A percentile compares a stretch with the other conserved stretches of the same genome.
Evolutionary conservation across 2,329 filamentous ascomycete species (phyloP).

Genomic region (Aureobasidium zeae): DNA sequence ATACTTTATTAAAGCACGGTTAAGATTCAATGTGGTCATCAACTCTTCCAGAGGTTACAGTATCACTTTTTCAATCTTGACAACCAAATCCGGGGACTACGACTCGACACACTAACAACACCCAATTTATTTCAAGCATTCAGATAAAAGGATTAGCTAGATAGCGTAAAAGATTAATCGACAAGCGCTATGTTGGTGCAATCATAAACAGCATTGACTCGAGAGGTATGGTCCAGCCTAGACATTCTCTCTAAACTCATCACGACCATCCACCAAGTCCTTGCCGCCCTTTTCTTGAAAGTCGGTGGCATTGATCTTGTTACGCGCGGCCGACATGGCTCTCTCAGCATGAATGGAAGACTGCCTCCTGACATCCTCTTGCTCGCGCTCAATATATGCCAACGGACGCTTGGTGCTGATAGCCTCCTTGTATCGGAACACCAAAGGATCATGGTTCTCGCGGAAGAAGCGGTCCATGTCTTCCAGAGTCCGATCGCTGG

Average conservation of each 20-base stretch:
- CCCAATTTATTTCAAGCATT: no score
- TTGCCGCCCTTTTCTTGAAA: conserved; percentile 5
- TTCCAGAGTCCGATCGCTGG: conserved; percentile 26
- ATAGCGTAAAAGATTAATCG: no score
- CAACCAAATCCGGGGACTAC: no score
- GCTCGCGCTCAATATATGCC: conserved; percentile 42
- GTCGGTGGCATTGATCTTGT: conserved; percentile 13
- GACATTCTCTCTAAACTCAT: conserved; percentile 9
- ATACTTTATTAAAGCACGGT: no score
- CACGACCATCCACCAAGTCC: background rate
- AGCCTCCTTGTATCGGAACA: conserved; percentile 41
- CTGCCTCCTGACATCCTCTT: conserved; percentile 25
- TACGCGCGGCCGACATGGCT: conserved; percentile 5
- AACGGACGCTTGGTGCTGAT: conserved; percentile 37
- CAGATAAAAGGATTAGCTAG: no score
- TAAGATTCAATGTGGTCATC: no score
- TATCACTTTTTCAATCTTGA: no score
- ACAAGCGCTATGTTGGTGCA: background rate
- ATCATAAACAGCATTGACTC: background rate
- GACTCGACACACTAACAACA: no score
- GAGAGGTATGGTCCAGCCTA: background rate
- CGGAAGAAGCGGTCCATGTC: conserved; percentile 27
- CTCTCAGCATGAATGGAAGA: conserved; percentile 11
- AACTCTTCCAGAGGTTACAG: no score
- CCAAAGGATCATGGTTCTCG: conserved; percentile 31